Conservation (phyloP, 2,329 filamentous ascomycete species). For the Geosmithia putterillii region DNA sequence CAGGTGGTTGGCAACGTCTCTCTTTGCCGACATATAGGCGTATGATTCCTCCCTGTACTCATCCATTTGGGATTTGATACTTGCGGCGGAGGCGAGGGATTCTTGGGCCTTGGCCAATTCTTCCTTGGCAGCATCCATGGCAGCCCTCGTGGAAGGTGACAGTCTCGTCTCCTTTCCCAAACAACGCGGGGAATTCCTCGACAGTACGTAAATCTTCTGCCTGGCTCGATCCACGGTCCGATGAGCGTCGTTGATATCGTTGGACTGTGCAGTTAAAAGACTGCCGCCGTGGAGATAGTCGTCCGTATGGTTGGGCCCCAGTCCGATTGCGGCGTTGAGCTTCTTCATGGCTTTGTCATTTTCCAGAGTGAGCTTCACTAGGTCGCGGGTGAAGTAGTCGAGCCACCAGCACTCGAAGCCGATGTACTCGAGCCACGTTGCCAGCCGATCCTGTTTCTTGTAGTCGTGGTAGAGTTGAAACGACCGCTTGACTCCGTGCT, state of each 20-base stretch:
- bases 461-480: constrained; percentile 17
- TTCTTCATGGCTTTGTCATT: constrained; percentile 16
- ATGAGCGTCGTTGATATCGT: too few relatives aligned
- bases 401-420: constrained; percentile 14
- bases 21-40: constrained; percentile 7
- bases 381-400: constrained; percentile 6
- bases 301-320: constrained; percentile 8
- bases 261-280: too few relatives aligned
- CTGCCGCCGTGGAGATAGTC: constrained; percentile 3
- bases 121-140: too few relatives aligned
- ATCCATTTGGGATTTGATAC: too few relatives aligned
- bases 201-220: too few relatives aligned
- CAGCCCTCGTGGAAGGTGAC: too few relatives aligned
- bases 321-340: constrained; percentile 15
- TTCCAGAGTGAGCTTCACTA: constrained; percentile 8
- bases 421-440: constrained; percentile 25
- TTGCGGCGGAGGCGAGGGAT: too few relatives aligned
- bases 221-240: too few relatives aligned
- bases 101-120: too few relatives aligned
- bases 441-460: constrained; percentile 14
- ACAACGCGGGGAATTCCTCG: too few relatives aligned
- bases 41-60: too few relatives aligned
- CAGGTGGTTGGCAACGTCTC: constrained; percentile 6
- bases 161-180: too few relatives aligned
- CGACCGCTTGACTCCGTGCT: constrained; percentile 13